Evolutionary conservation across 2,329 filamentous ascomycete species (phyloP).

Genomic region (Diaporthe sp.): DNA sequence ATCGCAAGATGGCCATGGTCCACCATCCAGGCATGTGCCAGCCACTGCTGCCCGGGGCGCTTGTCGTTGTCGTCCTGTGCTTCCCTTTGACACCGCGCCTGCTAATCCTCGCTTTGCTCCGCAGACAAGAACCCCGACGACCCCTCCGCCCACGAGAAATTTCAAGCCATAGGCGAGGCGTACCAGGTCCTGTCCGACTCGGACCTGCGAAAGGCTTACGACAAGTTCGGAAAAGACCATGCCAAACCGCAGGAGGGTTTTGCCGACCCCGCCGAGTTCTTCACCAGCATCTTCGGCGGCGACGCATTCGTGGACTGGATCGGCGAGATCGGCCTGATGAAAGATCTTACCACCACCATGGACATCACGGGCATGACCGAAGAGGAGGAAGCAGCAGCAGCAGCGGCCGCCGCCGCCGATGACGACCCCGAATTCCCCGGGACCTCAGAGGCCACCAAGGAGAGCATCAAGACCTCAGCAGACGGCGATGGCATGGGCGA

Average conservation of each 20-base stretch:
- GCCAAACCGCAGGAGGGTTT: conserved; percentile 93
- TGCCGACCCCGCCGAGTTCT: conserved; percentile 96
- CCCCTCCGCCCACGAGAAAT: conserved; percentile 92
- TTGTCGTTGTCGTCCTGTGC: not conserved
- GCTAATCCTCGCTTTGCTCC: conserved; percentile 35
- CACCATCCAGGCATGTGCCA: conserved; percentile 81
- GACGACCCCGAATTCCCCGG: conserved; percentile 67
- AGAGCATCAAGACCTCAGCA: conserved; percentile 62
- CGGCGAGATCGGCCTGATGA: conserved; percentile 98
- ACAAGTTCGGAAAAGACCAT: conserved; percentile 96
- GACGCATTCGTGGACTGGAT: conserved; percentile 97
- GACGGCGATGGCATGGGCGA: conserved; percentile 49
- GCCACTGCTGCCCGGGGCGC: not conserved
- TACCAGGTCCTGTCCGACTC: conserved; percentile 88
- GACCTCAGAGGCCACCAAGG: conserved; percentile 68
- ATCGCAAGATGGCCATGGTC: conserved; percentile 93
- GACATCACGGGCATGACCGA: conserved; percentile 91
- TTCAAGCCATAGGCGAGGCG: conserved; percentile 85
- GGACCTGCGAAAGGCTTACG: conserved; percentile 90
- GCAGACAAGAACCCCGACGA: conserved; percentile 98
- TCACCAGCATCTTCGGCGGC: conserved; percentile 97
- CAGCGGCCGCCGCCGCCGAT: conserved; percentile 47
- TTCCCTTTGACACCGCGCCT: not conserved
- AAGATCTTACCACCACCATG: conserved; percentile 97
- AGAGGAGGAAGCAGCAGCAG: conserved; percentile 74